Conservation (phyloP, 768 basidiomycete species). For the Lentinula sp. region DNA sequence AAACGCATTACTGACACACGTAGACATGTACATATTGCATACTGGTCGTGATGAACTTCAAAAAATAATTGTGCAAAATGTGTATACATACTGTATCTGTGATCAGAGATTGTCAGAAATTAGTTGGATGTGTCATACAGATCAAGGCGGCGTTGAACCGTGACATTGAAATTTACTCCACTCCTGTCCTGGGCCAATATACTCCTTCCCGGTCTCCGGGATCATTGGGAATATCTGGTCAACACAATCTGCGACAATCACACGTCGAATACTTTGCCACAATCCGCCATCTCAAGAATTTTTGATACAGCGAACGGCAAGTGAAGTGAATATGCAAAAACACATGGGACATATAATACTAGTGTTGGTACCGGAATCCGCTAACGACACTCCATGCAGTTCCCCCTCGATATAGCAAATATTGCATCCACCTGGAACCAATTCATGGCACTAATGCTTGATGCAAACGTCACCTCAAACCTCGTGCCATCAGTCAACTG, state of each 20-base stretch:
- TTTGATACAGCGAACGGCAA: neutral
- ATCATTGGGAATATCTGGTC: too few species aligned
- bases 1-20: neutral
- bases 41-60: neutral
- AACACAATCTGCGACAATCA: too few species aligned
- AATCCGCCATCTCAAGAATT: neutral
- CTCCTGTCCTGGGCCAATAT: neutral
- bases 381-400: neutral
- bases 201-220: neutral
- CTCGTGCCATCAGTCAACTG: neutral
- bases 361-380: neutral
- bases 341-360: neutral
- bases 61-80: neutral
- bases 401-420: neutral
- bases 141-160: neutral
- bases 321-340: neutral
- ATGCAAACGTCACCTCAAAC: neutral
- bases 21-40: neutral
- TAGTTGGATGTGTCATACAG: neutral
- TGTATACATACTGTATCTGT: neutral
- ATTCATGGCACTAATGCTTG: neutral
- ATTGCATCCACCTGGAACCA: neutral
- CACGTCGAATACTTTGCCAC: too few species aligned
- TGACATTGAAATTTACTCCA: neutral
- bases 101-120: neutral